Evolutionary conservation across 805 yeast species (phyloP), one percentile per base, ranked within the genome.

Genomic region (Scheffersomyces spartinae): DNA sequence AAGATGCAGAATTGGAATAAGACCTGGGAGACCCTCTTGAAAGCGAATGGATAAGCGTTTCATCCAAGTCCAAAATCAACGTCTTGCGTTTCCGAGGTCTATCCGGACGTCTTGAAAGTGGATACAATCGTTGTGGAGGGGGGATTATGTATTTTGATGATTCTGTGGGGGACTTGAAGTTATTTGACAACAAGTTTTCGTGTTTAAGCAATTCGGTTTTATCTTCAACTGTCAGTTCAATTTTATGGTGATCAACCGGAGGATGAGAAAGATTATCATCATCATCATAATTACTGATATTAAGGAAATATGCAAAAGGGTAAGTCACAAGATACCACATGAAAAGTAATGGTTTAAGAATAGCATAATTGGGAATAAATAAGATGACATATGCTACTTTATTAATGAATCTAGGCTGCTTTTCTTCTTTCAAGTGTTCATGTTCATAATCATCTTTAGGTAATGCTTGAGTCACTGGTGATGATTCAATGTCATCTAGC

Each of bases 41-140:
- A 29, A 85, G 63, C 2, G 97, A 85, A 47, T 91, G 98, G 29
- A 91, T 85, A 29, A 91, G 57, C 0, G 98, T 91, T 44, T 91
- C 98, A 51, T 88, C 98, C 16, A 91, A 65, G 46, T 91, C 98
- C 13, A 91, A 59, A 1, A 91, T 80, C 16, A 91, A 61, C 1
- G 84, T 77, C 43, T 84, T 85, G 36, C 63, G 65, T 24, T 45
- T 39, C 9, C 52, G 35, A 17, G 45, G 46, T 20, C 39, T 40
- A 9, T 52, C 52, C 2, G 67, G 65, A 39, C 60, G 55, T 16
- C 66, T 35, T 8, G 52, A 42, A 7, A 58, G 42, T 10, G 68
- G 68, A 33, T 52, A 53, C 20, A 61, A 42, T 33, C 64, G 33
- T 26, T 55, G 64, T 7, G 68, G 68, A 6, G 66, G 66, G 17